Evolutionary conservation across 2,329 filamentous ascomycete species (phyloP).

Genomic region (Arachnopeziza araneosa): DNA sequence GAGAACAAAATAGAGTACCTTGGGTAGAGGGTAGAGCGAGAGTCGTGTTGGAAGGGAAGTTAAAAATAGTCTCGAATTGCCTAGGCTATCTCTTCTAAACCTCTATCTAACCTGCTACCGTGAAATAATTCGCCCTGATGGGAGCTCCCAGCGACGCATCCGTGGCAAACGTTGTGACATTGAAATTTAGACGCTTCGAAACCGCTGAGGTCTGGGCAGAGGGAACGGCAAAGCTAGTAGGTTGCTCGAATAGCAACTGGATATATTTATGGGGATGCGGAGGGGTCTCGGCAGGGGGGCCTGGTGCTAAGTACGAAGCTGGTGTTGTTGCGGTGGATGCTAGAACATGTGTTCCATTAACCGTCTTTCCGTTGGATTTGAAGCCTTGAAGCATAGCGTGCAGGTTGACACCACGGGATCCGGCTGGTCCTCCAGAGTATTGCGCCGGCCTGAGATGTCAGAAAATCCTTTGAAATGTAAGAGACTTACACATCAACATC

Average conservation of each 20-base stretch:
- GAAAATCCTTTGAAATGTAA: neutral
- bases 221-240: conserved; percentile 8
- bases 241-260: conserved; percentile 10
- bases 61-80: too few species aligned
- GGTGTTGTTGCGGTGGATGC: conserved; percentile 9
- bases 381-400: conserved; percentile 12
- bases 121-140: conserved; percentile 12
- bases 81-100: neutral
- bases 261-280: conserved; percentile 13
- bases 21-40: too few species aligned
- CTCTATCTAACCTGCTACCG: conserved; percentile 3
- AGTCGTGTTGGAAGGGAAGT: too few species aligned
- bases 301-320: conserved; percentile 8
- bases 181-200: conserved; percentile 11
- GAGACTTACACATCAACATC: conserved; percentile 12
- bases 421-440: neutral
- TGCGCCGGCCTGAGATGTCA: neutral
- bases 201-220: conserved; percentile 1
- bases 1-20: too few species aligned
- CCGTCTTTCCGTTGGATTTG: conserved; percentile 6
- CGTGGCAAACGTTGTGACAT: conserved; percentile 9
- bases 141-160: conserved; percentile 6
- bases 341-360: conserved; percentile 4
- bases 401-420: conserved; percentile 6
- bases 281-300: conserved; percentile 13